Base-by-base conservation (phyloP, 768 basidiomycete species). In the Pleurotus giganteus region DNA sequence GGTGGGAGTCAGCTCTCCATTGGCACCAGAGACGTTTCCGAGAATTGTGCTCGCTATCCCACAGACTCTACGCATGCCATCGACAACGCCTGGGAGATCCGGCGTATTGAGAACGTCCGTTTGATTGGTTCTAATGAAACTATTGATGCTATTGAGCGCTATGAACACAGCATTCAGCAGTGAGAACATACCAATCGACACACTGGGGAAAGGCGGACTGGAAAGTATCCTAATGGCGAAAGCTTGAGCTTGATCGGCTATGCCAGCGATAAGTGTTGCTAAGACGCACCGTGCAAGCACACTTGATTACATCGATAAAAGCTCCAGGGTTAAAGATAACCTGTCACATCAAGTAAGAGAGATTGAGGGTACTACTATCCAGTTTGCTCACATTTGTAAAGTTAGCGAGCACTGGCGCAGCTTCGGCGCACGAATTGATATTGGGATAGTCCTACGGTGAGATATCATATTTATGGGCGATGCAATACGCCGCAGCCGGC, bases 281-380 rank as follows among this genome's bases (percentile, higher is more conserved):
- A 37, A 4, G 34, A 37, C 49, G 12, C 37, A 51, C 49, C 2
- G 75, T 71, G 62, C 86, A 88, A 4, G 84, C 75, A 66, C 86
- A 86, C 67, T 80, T 75, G 63, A 86, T 85, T 42, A 83, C 73
- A 60, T 78, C 75, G 57, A 85, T 72, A 66, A 86, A 86, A 1
- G 79, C 79, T 26, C 81, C 78, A 1, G 85, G 85, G 58, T 86
- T 84, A 60, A 81, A 81, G 42, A 86, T 76, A 59, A 87, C 73
- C 85, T 86, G 37, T 19, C 31, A 24, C 46, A n/a, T 21, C 42
- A 12, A 34, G 27, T 8, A 50, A 31, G 26, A 37, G 21, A 24
- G 36, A 8, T 2, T 21, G 17, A 4, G 4, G 7, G 11, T 29
- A 15, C 19, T 24, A 15, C 13, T 34, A 9, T 34, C 15, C 21